Evolutionary conservation across 108 stramenopile species (phyloP), one percentile per base, ranked within the genome.

Genomic region (Chaetoceros tenuissimus): DNA sequence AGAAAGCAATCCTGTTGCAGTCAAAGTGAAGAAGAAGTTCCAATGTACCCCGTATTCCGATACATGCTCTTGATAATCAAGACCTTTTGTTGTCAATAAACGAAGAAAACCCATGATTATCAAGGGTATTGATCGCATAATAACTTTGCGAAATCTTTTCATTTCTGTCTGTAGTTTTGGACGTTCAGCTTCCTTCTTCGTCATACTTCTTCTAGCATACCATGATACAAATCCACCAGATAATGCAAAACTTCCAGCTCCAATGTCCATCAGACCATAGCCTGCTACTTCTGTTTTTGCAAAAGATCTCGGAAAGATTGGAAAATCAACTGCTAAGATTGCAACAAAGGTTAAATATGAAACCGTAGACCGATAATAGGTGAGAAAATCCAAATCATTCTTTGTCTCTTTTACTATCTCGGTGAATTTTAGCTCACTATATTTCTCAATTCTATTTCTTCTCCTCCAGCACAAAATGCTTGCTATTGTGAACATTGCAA

Each of bases 31-130:
- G 74, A 98, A 99, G 72, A 97, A 98, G 60, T 99, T 99, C 98
- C 98, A 99, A 71, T 97, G 97, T 10, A 95, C 81, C 25, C 98
- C 98, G 65, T 99, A 99, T 62, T 99, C 98, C 1, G 90, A 78
- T 2, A 94, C 95, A 60, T 97, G 97, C 63, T 89, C 88, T 66
- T 89, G 92, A 68, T 94, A 94, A 51, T 94, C 92, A 48, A 94
- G 53, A 61, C 87, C 88, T 49, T 87, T 83, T 59, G 78, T 89
- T 29, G 84, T 75, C 0, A 69, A 16, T 1, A 81, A 70, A 22
- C 92, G 81, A 18, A 94, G 47, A 16, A 85, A 18, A 1, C 92
- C 92, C 47, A 94, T 46, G 1, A 80, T 3, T 0, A 85, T 8
- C 13, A 94, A 48, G 0, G 92, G 92, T 0, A 74, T 8, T 2